These are phyloP conservation scores for Rhododendron molle DNA, from an alignment of 148 eudicot genomes.

Conservation along the genomic window DNA sequence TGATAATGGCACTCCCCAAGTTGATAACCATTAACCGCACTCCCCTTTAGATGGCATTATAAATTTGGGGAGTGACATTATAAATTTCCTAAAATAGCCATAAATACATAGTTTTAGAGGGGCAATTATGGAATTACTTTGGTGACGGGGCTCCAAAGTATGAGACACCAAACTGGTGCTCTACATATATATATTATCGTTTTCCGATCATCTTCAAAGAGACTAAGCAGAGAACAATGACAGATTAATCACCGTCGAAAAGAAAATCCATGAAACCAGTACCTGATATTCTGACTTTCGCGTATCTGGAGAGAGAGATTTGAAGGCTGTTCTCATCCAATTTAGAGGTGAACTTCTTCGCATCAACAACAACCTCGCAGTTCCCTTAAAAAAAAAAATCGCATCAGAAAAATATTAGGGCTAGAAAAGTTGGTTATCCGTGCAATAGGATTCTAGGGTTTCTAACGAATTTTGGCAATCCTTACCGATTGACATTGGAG, in stretches of 20 bases:
- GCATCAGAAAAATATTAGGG: neutral
- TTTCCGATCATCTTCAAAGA: neutral
- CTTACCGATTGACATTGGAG: constrained; percentile 20
- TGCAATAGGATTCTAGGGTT: neutral
- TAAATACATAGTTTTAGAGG: neutral
- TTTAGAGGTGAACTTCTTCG: constrained; percentile 42
- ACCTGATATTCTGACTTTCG: constrained; percentile 60
- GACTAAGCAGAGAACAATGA: neutral
- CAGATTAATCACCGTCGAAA: neutral
- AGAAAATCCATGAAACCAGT: neutral
- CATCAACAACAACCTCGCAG: constrained; percentile 53
- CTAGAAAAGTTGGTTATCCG: neutral
- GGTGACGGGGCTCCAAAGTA: neutral
- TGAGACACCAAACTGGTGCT: neutral
- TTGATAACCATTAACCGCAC: too few species aligned
- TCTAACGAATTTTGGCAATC: neutral
- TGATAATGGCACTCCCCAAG: too few species aligned
- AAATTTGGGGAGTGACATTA: too few species aligned
- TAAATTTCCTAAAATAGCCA: too few species aligned
- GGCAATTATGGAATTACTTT: neutral
- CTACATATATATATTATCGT: neutral
- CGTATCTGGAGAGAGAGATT: constrained; percentile 43
- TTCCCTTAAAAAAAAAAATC: constrained; percentile 42
- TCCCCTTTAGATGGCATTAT: too few species aligned
- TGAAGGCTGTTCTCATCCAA: constrained; percentile 29